Conservation (phyloP, 495 filamentous ascomycete species). For the Neurospora sp. region DNA sequence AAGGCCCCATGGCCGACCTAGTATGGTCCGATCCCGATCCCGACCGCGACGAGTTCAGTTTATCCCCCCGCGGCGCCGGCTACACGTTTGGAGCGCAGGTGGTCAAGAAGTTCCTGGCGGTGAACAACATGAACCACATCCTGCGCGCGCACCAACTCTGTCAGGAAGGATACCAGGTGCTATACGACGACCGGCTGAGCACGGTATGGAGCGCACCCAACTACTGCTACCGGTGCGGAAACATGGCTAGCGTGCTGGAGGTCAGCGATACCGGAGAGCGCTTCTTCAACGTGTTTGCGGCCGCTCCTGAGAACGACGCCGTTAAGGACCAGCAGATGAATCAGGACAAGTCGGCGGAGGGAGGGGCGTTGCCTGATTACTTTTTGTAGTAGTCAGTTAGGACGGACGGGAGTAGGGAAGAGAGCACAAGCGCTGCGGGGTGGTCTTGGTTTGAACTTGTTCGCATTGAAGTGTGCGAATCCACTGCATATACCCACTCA, state of each 20-base stretch:
- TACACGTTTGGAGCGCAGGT: slow-evolving; percentile 97
- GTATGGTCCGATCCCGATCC: slow-evolving; percentile 97
- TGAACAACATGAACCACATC: slow-evolving; percentile 95
- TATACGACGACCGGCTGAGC: slow-evolving; percentile 87
- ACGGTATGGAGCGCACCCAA: slow-evolving; percentile 98
- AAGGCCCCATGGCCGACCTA: slow-evolving; percentile 97
- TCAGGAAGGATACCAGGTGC: slow-evolving; percentile 91
- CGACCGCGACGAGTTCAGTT: slow-evolving; percentile 89
- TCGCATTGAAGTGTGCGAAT: neutral
- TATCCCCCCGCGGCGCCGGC: slow-evolving; percentile 86
- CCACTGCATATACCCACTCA: neutral
- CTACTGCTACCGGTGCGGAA: slow-evolving; percentile 94
- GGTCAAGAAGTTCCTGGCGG: slow-evolving; percentile 92
- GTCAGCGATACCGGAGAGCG: slow-evolving; percentile 85
- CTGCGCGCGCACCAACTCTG: slow-evolving; percentile 93
- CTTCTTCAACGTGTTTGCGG: slow-evolving; percentile 95
- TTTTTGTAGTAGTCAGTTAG: slow-evolving; percentile 30
- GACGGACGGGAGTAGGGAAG: slow-evolving; percentile 5
- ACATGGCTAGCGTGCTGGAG: slow-evolving; percentile 93
- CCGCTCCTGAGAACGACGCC: slow-evolving; percentile 89
- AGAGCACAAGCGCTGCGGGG: neutral
- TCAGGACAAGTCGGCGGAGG: slow-evolving; percentile 34
- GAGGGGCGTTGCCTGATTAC: slow-evolving; percentile 44
- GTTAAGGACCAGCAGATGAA: slow-evolving; percentile 43
- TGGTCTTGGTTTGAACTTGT: neutral